Base-by-base conservation (phyloP, 257 asterid genomes). In the Capsicum pubescens region DNA sequence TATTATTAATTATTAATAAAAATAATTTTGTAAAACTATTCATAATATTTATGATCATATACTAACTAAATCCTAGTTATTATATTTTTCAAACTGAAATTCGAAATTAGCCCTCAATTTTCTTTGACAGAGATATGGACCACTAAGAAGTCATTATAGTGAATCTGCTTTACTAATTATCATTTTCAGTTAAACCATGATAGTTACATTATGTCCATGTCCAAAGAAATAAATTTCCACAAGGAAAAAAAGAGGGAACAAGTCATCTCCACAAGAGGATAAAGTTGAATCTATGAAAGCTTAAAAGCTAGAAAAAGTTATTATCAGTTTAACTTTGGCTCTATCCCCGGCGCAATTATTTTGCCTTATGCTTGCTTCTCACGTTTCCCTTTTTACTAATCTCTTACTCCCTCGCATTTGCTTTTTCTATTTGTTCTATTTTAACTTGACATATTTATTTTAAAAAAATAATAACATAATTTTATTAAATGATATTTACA, bases 371-470 rank as follows among this genome's bases (percentile, higher is more conserved):
- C 64, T 54, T 76, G 64, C 32, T 32, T 52, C 64, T 14, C 21
- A 76, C 81, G 81, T 52, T 14, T 76, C 81, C 60, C 9, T 71
- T 50, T 13, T 21, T 17, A 21, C 63, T 76, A 15, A 77, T 77
- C 81, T 21, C n/a, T 13, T 26, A 26, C 32, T 26, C 32, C 32
- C 1, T 26, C 32, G 32, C 32, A 26, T 26, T 26, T 26, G 32
- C 32, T 26, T 26, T 26, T 26, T 26, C 32, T 26, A 26, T 26
- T 26, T 1, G 32, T 26, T 26, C 32, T 26, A 26, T 26, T 26
- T 26, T 26, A 26, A 26, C 32, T 26, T 26, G 32, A 1, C 1
- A 26, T 26, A 26, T 26, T 26, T 26, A 26, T 26, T 26, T 1
- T 1, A 26, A 26, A 26, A 26, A 1, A 26, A 0, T 26, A 26